phyloP scores from a whole-genome alignment of 2,329 filamentous ascomycete genomes.

The Colletotrichum sp. region DNA sequence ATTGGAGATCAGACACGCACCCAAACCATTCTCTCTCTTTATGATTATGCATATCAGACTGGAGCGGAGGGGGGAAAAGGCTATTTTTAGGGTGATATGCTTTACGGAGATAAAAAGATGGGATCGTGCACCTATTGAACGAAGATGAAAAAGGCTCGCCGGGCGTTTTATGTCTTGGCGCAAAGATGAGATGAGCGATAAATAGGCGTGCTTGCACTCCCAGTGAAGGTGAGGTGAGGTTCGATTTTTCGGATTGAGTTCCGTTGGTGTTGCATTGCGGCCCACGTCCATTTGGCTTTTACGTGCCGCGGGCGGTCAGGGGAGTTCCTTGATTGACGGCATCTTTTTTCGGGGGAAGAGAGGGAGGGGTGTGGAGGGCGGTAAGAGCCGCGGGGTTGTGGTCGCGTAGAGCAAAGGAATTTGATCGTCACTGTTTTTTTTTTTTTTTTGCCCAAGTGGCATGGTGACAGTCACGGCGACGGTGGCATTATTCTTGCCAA shows the following conservation, averaged over 20 bases:
- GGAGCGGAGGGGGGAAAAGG: neutral
- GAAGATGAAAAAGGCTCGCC: neutral
- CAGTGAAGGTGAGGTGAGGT: rapidly evolving
- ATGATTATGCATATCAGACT: neutral
- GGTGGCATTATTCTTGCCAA: neutral
- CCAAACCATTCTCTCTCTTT: neutral
- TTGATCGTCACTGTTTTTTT: neutral
- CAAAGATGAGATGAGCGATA: neutral
- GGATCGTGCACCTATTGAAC: neutral
- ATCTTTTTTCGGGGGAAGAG: neutral
- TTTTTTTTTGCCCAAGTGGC: neutral
- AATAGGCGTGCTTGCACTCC: neutral
- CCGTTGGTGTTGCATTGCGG: neutral
- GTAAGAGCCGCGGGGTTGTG: neutral
- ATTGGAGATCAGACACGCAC: neutral
- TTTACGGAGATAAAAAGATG: neutral
- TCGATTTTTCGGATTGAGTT: constrained; percentile 1
- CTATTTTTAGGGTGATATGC: neutral
- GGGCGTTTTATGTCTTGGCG: neutral
- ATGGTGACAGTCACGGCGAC: neutral
- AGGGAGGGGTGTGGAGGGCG: neutral
- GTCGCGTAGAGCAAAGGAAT: neutral
- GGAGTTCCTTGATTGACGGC: neutral
- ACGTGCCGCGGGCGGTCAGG: neutral
- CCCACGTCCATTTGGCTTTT: neutral